Evolutionary conservation across 1,284 basidiomycete genomes (phyloP), one percentile per base, ranked within the genome.

Genomic region (Marasmius sp.): DNA sequence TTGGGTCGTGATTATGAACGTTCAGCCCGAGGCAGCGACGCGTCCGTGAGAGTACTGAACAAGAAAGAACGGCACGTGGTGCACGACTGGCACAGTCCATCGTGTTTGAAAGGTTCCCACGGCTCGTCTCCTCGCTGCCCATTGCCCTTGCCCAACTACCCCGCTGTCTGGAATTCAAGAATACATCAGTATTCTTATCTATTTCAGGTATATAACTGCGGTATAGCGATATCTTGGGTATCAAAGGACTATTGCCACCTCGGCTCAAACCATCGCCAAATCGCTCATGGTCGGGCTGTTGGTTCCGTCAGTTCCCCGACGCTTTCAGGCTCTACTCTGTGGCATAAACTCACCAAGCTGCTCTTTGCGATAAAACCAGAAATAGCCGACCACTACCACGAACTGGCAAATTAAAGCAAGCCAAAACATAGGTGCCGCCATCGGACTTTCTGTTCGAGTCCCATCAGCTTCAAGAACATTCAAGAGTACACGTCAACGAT

Each of bases 301-400:
- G 52, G 47, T 34, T 45, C 41, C 20, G 58, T 12, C 54, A 77
- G 77, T 78, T 55, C 37, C 66, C 34, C 56, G 55, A 47, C 41
- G 22, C 33, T 36, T 37, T 58, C 62, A 4, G 64, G 60, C 56
- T 27, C 59, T 20, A 57, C 49, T 11, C 36, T 59, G 22, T 27
- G 36, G n/a, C n/a, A 51, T 49, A 22, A 7, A 76, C 86, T 61
- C 71, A 89, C 88, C 73, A 64, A 93, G 84, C 72, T 93, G 92
- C 74, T 93, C 92, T 77, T 92, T 92, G 72, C 92, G 88, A 75
- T 93, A 97, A 85, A 96, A 95, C 91, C 92, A 92, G 81, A 95
- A 94, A 80, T 96, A 97, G 22, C 94, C 94, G 63, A 90, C 77
- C 60, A 95, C 92, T 70, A 97, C 94, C 65, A 94, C 74, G 61